A percentile compares a stretch with the other conserved stretches of the same genome.
Conservation (phyloP, 2,329 filamentous ascomycete genomes). For the Curvularia spicifera region DNA sequence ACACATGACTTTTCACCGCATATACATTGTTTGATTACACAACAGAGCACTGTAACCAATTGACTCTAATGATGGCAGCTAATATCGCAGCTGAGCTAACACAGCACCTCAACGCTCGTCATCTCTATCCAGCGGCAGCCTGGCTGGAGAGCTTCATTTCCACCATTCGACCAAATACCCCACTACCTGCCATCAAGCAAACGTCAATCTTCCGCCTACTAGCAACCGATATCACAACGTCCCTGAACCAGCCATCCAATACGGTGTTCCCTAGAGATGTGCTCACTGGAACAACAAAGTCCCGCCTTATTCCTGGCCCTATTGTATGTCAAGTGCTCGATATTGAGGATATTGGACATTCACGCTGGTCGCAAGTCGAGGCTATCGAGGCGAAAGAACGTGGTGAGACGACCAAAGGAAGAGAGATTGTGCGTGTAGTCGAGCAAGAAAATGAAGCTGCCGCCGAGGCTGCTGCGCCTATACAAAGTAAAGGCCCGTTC, state of each 20-base stretch:
- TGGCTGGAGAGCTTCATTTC: slow-evolving; percentile 71
- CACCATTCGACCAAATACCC: slow-evolving; percentile 61
- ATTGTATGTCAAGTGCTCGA: slow-evolving; percentile 84
- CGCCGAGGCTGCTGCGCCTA: slow-evolving; percentile 29
- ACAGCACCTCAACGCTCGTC: slow-evolving; percentile 63
- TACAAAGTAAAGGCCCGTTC: slow-evolving; percentile 67
- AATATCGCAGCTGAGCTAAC: slow-evolving; percentile 50
- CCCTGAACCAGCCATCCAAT: slow-evolving; percentile 53
- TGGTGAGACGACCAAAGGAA: slow-evolving; percentile 75
- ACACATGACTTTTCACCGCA: background rate
- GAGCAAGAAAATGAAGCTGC: slow-evolving; percentile 55
- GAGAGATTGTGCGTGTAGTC: slow-evolving; percentile 80
- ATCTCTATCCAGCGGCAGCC: slow-evolving; percentile 60
- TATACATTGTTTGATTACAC: background rate
- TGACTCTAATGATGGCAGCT: slow-evolving; percentile 30
- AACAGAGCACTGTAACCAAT: background rate
- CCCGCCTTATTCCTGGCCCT: slow-evolving; percentile 64
- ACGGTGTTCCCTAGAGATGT: slow-evolving; percentile 65
- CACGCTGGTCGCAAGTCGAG: slow-evolving; percentile 87
- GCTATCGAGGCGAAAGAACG: slow-evolving; percentile 75
- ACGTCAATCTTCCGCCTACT: slow-evolving; percentile 83
- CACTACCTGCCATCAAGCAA: slow-evolving; percentile 74
- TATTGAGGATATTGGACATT: slow-evolving; percentile 79
- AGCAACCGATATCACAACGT: slow-evolving; percentile 73
- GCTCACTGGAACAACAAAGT: slow-evolving; percentile 61